phyloP scores from a whole-genome alignment of 2,329 filamentous ascomycete genomes.

The Neonectria faginata region DNA sequence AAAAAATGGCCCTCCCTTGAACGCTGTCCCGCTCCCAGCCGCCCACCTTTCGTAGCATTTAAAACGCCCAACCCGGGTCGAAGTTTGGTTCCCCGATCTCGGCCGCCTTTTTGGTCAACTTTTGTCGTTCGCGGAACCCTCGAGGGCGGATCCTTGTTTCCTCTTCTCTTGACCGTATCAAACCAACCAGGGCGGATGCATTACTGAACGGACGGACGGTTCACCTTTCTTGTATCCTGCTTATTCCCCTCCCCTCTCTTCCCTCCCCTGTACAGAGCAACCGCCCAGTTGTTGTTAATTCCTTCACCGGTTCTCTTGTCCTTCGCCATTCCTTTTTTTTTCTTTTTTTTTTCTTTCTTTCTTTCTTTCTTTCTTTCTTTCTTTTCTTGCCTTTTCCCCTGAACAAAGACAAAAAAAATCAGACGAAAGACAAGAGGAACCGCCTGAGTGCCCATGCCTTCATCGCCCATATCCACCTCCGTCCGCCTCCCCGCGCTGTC shows the following conservation, averaged over 20 bases:
- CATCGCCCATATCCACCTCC: not conserved
- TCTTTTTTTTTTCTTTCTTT: not conserved
- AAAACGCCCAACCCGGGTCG: not conserved
- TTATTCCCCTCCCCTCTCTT: not conserved
- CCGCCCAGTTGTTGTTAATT: not conserved
- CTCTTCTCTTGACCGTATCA: not conserved
- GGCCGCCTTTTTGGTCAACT: not conserved
- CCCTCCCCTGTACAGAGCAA: not conserved
- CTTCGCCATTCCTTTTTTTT: not conserved
- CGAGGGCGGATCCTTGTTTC: not conserved
- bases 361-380: not conserved
- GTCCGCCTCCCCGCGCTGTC: not conserved
- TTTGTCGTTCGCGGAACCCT: not conserved
- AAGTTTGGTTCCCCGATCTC: not conserved
- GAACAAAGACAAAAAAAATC: not conserved
- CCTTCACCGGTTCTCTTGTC: not conserved
- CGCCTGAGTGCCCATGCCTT: constrained; percentile 18
- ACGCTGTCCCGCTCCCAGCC: constrained; percentile 16
- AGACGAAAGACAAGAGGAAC: not conserved
- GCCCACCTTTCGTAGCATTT: constrained; percentile 1
- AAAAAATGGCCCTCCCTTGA: not conserved
- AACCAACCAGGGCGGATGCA: constrained; percentile 36
- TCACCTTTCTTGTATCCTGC: not conserved
- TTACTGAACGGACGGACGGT: constrained; percentile 15
- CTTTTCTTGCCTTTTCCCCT: not conserved